Conservation (phyloP, 2,329 filamentous ascomycete species). For the Aspergillus brasiliensis region DNA sequence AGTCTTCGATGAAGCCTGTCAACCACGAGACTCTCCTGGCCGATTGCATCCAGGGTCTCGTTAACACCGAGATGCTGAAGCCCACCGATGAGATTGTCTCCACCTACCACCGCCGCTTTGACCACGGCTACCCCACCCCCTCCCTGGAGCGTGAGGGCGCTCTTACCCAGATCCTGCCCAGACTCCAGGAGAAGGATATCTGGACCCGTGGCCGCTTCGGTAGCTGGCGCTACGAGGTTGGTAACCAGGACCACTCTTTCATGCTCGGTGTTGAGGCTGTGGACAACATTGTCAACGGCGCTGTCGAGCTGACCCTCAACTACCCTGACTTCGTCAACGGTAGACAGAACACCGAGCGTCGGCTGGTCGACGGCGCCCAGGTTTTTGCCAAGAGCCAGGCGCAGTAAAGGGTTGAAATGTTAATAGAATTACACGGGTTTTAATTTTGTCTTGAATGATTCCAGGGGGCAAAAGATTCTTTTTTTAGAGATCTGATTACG, state of each 20-base stretch:
- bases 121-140: constrained; percentile 97
- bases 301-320: constrained; percentile 90
- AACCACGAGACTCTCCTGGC: constrained; percentile 79
- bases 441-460: constrained; percentile 24
- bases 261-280: constrained; percentile 95
- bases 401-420: constrained; percentile 29
- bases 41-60: constrained; percentile 91
- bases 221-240: constrained; percentile 96
- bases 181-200: constrained; percentile 88
- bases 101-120: constrained; percentile 96
- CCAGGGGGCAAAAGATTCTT: constrained; percentile 18
- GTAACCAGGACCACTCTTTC: constrained; percentile 97
- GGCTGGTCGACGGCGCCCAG: constrained; percentile 64
- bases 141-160: constrained; percentile 93
- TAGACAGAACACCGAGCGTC: constrained; percentile 63
- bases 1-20: constrained; percentile 93
- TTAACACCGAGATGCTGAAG: constrained; percentile 97
- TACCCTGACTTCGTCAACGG: constrained; percentile 95
- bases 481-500: constrained; percentile 22
- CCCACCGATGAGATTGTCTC: constrained; percentile 92
- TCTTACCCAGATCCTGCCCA: constrained; percentile 87
- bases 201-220: constrained; percentile 96
- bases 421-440: constrained; percentile 22
- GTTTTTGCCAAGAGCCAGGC: constrained; percentile 53
- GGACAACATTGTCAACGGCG: constrained; percentile 85